phyloP scores from a whole-genome alignment of 768 basidiomycete species.

The Trametes maxima region DNA sequence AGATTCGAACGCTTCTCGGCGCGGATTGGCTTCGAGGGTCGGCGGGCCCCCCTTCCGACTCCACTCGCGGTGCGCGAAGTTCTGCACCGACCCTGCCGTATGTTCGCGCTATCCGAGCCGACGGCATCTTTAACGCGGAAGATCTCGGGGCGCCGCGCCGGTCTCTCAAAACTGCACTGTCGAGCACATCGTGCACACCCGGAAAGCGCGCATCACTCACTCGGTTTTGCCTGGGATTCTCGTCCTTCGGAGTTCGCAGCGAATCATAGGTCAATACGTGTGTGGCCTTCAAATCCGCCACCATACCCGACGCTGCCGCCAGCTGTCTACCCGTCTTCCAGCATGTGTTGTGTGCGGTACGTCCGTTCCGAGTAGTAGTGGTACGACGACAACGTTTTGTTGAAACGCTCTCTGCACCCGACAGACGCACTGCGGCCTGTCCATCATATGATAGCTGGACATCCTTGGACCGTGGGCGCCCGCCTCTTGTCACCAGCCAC shows the following conservation, averaged over 20 bases:
- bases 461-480: neutral
- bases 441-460: constrained; percentile 2
- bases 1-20: neutral
- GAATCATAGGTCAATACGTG: too few relatives aligned
- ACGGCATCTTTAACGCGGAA: neutral
- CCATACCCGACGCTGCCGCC: too few relatives aligned
- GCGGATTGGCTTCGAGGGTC: constrained; percentile 9
- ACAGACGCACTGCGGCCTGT: neutral
- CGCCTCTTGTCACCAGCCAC: neutral
- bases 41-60: neutral
- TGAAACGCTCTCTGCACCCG: neutral
- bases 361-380: neutral
- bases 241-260: too few relatives aligned
- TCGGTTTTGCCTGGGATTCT: too few relatives aligned
- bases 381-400: neutral
- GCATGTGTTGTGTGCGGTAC: too few relatives aligned
- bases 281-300: too few relatives aligned
- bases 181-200: too few relatives aligned
- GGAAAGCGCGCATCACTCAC: too few relatives aligned
- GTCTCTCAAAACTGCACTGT: too few relatives aligned
- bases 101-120: neutral
- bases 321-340: too few relatives aligned
- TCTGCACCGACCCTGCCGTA: neutral
- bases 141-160: too few relatives aligned
- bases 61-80: too few relatives aligned